These are phyloP conservation scores for Mycocentrospora acerina DNA, from an alignment of 2,329 filamentous ascomycete species.

Conservation along the genomic window DNA sequence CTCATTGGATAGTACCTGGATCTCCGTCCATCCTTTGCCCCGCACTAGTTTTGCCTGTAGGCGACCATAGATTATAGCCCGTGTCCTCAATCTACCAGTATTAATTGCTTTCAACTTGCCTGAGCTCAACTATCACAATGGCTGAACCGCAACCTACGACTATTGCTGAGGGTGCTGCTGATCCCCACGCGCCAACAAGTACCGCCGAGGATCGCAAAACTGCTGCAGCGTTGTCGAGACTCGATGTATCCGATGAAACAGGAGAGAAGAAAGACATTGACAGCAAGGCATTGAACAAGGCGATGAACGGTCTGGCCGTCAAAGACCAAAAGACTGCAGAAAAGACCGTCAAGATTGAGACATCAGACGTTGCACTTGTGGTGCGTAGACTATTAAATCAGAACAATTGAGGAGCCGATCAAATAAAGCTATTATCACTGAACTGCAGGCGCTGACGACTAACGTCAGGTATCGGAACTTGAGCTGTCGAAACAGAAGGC, in stretches of 20 bases:
- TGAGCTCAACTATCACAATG: slow-evolving; percentile 49
- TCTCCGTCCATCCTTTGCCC: no score
- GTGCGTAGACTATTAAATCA: no score
- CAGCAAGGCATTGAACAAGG: slow-evolving; percentile 68
- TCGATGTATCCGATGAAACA: slow-evolving; percentile 59
- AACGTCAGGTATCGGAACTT: slow-evolving; percentile 60
- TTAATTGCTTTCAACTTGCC: no score
- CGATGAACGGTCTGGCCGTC: slow-evolving; percentile 64
- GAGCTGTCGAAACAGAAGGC: slow-evolving; percentile 72
- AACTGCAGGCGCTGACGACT: slow-evolving; percentile 8
- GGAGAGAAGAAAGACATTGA: slow-evolving; percentile 63
- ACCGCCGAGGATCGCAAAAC: slow-evolving; percentile 79
- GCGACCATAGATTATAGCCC: no score
- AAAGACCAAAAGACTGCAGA: slow-evolving; percentile 50
- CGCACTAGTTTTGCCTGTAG: no score
- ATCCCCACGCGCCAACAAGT: slow-evolving; percentile 43
- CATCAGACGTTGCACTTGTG: slow-evolving; percentile 68
- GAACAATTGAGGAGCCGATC: no score
- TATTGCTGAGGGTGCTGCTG: slow-evolving; percentile 61
- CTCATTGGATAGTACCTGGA: slow-evolving; percentile 12
- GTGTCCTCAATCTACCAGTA: no score
- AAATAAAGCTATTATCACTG: no score
- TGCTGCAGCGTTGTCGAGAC: slow-evolving; percentile 69
- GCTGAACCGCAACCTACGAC: slow-evolving; percentile 61
- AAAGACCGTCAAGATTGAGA: slow-evolving; percentile 68